Evolutionary conservation across 495 filamentous ascomycete genomes (phyloP).

Genomic region (Penicillium robsamsonii): DNA sequence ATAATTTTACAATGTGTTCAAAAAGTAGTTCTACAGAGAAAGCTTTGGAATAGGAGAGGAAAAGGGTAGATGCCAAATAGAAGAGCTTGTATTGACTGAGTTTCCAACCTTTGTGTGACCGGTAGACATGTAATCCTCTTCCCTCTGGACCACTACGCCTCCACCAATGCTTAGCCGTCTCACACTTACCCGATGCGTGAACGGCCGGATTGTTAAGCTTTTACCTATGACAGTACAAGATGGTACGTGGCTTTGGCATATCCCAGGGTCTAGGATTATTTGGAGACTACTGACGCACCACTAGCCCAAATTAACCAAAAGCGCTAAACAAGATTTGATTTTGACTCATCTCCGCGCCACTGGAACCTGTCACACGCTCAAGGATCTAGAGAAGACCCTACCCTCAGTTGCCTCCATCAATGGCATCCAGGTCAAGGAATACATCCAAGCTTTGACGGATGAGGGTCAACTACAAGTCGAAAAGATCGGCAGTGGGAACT

Average conservation of each 20-base stretch:
- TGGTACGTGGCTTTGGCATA: conserved; percentile 22
- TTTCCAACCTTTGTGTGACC: neutral
- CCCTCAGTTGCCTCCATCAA: conserved; percentile 66
- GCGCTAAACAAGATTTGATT: conserved; percentile 61
- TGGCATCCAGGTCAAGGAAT: conserved; percentile 68
- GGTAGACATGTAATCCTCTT: neutral
- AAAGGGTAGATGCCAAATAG: neutral
- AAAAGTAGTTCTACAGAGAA: neutral
- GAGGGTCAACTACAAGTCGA: conserved; percentile 68
- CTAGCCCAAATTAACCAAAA: conserved; percentile 62
- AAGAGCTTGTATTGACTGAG: neutral
- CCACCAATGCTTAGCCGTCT: conserved; percentile 16
- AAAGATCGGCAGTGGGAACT: conserved; percentile 79
- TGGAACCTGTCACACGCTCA: conserved; percentile 65
- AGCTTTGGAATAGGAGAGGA: neutral
- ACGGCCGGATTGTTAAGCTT: conserved; percentile 1
- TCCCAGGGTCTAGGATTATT: neutral
- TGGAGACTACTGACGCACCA: conserved; percentile 30
- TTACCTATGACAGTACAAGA: conserved; percentile 2
- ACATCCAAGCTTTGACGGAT: conserved; percentile 60
- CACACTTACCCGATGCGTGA: conserved; percentile 2
- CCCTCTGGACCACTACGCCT: neutral
- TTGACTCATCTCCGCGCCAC: conserved; percentile 62
- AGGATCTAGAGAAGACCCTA: conserved; percentile 70
- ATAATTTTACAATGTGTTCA: neutral